Conservation (phyloP, 2,329 filamentous ascomycete genomes). For the Colletotrichum filicis region DNA sequence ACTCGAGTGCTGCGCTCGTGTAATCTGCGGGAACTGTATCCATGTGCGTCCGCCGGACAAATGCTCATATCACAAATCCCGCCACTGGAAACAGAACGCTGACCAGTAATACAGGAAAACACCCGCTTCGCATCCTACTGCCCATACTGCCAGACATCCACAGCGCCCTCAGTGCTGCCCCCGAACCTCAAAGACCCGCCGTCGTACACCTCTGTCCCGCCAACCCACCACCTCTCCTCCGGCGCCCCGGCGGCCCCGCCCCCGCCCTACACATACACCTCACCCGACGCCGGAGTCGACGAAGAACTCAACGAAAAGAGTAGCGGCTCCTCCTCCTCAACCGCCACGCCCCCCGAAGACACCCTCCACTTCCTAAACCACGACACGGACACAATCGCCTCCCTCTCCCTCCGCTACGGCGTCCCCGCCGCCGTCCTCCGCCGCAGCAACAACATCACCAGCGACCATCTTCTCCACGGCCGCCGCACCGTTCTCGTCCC, state of each 20-base stretch:
- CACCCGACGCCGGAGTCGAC: conserved; percentile 5
- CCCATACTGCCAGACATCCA: conserved; percentile 82
- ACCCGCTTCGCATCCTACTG: conserved; percentile 73
- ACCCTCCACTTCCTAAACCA: conserved; percentile 81
- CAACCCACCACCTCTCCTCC: conserved; percentile 36
- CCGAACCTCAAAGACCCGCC: conserved; percentile 77
- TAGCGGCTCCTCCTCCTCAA: conserved; percentile 1
- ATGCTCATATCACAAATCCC: background rate
- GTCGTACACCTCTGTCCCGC: conserved; percentile 62
- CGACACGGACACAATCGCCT: conserved; percentile 72
- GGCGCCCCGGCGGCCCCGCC: conserved; percentile 45
- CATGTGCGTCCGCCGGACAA: conserved; percentile 55
- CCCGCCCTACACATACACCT: conserved; percentile 50
- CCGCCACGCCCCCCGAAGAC: conserved; percentile 60
- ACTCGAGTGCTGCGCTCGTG: conserved; percentile 75
- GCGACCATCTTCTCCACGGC: conserved; percentile 77
- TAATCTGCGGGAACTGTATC: conserved; percentile 79
- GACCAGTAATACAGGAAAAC: conserved; percentile 61
- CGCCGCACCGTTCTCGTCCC: conserved; percentile 79
- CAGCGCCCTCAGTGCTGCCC: conserved; percentile 64
- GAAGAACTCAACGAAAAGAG: conserved; percentile 43
- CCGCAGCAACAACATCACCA: conserved; percentile 74
- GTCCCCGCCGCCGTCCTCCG: conserved; percentile 73
- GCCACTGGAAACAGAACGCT: background rate
- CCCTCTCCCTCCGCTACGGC: conserved; percentile 77